Conservation (phyloP, 192 early-diverging fungal genomes). For the Entomortierella parvispora region DNA sequence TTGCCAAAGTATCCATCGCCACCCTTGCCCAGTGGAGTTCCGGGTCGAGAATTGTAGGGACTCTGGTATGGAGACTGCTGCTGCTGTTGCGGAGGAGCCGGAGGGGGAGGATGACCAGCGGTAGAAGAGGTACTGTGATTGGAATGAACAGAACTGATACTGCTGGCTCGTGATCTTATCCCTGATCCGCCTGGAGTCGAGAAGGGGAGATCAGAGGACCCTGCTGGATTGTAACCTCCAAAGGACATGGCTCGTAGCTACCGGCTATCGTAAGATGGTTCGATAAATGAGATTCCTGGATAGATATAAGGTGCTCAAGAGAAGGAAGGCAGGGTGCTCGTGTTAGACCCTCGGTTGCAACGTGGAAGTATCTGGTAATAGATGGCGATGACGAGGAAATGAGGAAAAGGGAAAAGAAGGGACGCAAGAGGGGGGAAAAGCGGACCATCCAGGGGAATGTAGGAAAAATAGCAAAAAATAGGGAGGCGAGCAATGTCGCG, state of each 20-base stretch:
- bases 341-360: no score
- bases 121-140: slow-evolving; percentile 15
- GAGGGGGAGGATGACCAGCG: not conserved
- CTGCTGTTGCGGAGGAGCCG: slow-evolving; percentile 10
- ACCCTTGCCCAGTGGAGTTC: slow-evolving; percentile 14
- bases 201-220: slow-evolving; percentile 45
- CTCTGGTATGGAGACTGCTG: slow-evolving; percentile 26
- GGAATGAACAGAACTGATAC: slow-evolving; percentile 37
- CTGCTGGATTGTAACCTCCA: slow-evolving; percentile 39
- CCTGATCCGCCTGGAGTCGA: slow-evolving; percentile 6
- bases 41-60: slow-evolving; percentile 29
- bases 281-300: not conserved
- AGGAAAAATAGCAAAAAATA: slow-evolving; percentile 2
- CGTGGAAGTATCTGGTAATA: no score
- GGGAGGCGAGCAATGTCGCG: not conserved
- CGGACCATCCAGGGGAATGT: not conserved
- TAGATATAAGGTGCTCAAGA: not conserved
- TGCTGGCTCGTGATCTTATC: slow-evolving; percentile 33
- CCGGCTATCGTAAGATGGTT: not conserved
- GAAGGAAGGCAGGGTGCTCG: no score
- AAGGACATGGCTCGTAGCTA: slow-evolving; percentile 44
- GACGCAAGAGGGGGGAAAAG: not conserved
- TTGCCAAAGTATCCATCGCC: slow-evolving; percentile 16
- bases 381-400: no score
- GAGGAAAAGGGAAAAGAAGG: not conserved